Evolutionary conservation across 2,329 filamentous ascomycete species (phyloP).

Genomic region (Alternaria sp.): DNA sequence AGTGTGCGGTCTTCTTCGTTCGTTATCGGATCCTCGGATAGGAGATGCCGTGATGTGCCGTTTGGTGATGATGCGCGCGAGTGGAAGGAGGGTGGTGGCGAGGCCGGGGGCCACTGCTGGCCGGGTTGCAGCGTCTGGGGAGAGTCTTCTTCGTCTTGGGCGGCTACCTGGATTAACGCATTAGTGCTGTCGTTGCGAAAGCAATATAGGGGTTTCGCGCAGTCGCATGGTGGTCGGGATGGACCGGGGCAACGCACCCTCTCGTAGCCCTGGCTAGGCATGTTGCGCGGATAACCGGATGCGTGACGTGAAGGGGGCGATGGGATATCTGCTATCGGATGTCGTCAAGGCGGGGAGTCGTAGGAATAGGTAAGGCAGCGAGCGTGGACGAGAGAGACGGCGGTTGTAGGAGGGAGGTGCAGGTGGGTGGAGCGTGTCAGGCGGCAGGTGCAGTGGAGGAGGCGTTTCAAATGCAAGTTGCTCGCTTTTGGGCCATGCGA

Average conservation of each 20-base stretch:
- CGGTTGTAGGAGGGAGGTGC: slow-evolving; percentile 9
- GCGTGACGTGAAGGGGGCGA: background rate
- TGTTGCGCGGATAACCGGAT: slow-evolving; percentile 33
- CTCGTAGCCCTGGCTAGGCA: slow-evolving; percentile 58
- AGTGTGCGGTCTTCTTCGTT: slow-evolving; percentile 77
- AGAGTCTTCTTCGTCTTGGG: slow-evolving; percentile 53
- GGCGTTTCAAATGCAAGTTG: slow-evolving; percentile 13
- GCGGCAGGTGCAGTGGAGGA: slow-evolving; percentile 15
- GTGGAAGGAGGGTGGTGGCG: slow-evolving; percentile 79
- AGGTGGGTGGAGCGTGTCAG: slow-evolving; percentile 8
- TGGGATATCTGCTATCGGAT: background rate
- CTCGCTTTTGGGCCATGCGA: slow-evolving; percentile 4
- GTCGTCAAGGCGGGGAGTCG: background rate
- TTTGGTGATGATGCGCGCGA: slow-evolving; percentile 77
- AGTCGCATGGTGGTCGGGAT: slow-evolving; percentile 14
- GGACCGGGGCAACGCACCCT: slow-evolving; percentile 48
- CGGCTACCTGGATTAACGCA: slow-evolving; percentile 47
- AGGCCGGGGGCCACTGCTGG: slow-evolving; percentile 51
- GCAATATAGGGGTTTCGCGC: slow-evolving; percentile 13
- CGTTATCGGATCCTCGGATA: slow-evolving; percentile 58
- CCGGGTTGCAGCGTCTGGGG: slow-evolving; percentile 28
- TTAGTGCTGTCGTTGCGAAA: slow-evolving; percentile 19
- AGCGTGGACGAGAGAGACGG: slow-evolving; percentile 6
- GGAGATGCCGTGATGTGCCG: slow-evolving; percentile 56
- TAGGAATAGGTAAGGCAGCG: slow-evolving; percentile 2